A percentile compares a stretch with the other conserved stretches of the same genome.
Conservation (phyloP, 2,329 filamentous ascomycete species). For the Fusarium mexicanum region DNA sequence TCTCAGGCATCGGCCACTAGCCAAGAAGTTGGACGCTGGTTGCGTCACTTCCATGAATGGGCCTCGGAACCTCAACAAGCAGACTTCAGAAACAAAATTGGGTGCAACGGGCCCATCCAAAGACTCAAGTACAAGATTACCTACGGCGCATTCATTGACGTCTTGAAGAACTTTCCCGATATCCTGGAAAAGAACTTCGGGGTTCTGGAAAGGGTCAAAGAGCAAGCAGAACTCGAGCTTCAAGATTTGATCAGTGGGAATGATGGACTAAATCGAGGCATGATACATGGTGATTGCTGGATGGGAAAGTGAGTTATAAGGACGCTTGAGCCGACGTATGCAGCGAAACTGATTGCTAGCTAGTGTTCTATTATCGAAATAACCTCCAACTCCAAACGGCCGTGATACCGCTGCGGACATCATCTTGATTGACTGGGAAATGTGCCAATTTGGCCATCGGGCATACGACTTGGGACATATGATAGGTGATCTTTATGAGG, state of each 20-base stretch:
- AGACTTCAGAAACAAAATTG: not conserved
- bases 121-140: not conserved
- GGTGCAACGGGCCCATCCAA: not conserved
- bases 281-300: not conserved
- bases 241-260: fast-evolving
- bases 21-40: not conserved
- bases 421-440: not conserved
- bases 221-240: not conserved
- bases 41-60: not conserved
- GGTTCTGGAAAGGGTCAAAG: not conserved
- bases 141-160: not conserved
- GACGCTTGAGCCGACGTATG: fast-evolving
- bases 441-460: not conserved
- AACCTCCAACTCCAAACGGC: not conserved
- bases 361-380: not conserved
- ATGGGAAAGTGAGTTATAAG: not conserved
- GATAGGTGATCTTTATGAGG: not conserved
- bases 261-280: not conserved
- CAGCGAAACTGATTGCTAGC: not conserved
- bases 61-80: not conserved
- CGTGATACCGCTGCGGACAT: not conserved
- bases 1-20: not conserved
- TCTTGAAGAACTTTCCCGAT: not conserved
- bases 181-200: not conserved
- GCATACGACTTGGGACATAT: not conserved